These are phyloP conservation scores for Axilococcus clingmanii DNA, from an alignment of 139 green algal species.

Conservation along the genomic window DNA sequence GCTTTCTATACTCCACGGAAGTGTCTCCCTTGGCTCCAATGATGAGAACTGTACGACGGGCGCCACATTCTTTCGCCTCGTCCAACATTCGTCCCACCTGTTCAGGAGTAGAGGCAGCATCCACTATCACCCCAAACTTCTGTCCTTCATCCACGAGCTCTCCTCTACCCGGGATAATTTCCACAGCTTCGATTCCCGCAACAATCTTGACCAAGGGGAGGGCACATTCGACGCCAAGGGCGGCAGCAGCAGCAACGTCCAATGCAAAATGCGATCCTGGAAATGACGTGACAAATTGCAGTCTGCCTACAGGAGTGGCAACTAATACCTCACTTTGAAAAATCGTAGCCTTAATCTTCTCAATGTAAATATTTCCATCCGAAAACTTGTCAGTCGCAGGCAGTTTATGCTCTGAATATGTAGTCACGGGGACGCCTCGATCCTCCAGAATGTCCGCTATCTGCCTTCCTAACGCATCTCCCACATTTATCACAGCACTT, in stretches of 20 bases:
- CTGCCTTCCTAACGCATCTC: slow-evolving; percentile 18
- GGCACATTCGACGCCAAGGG: slow-evolving; percentile 62
- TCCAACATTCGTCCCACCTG: slow-evolving; percentile 56
- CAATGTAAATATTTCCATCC: slow-evolving; percentile 48
- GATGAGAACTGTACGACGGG: slow-evolving; percentile 69
- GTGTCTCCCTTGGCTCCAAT: slow-evolving; percentile 71
- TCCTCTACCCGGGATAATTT: slow-evolving; percentile 51
- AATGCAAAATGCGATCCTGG: slow-evolving; percentile 75
- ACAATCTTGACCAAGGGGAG: slow-evolving; percentile 58
- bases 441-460: background rate
- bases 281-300: slow-evolving; percentile 68
- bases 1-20: slow-evolving; percentile 29
- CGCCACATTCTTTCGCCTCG: slow-evolving; percentile 38
- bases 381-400: background rate
- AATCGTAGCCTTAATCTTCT: slow-evolving; percentile 47
- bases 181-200: slow-evolving; percentile 68
- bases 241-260: slow-evolving; percentile 90
- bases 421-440: slow-evolving; percentile 46
- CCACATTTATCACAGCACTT: slow-evolving; percentile 83
- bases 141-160: slow-evolving; percentile 87
- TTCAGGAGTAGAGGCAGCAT: slow-evolving; percentile 77
- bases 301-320: slow-evolving; percentile 28
- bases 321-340: slow-evolving; percentile 68
- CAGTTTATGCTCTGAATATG: slow-evolving; percentile 36
- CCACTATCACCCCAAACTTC: slow-evolving; percentile 84